Conservation (phyloP, 441 rosid species). For the Corymbia calophylla region DNA sequence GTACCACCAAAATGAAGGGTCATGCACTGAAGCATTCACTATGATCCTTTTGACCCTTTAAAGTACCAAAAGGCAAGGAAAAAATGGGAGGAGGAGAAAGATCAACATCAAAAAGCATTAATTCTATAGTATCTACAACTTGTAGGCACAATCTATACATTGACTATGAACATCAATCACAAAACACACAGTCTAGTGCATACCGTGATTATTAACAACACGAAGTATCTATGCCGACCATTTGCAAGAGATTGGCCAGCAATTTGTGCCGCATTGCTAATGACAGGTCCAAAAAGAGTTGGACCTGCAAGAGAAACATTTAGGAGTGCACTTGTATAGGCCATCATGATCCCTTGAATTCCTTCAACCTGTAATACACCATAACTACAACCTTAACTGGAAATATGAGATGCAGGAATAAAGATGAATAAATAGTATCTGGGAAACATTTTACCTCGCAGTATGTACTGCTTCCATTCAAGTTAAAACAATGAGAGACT, state of each 20-base stretch:
- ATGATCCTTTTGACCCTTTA: neutral
- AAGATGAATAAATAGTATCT: neutral
- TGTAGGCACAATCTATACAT: neutral
- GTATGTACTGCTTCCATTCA: conserved; percentile 75
- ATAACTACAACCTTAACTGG: neutral
- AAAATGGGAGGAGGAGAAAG: neutral
- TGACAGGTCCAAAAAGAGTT: conserved; percentile 90
- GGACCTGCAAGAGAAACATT: conserved; percentile 97
- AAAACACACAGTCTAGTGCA: neutral
- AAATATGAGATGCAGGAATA: neutral
- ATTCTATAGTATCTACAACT: neutral
- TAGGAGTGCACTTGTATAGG: conserved; percentile 72
- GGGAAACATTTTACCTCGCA: conserved; percentile 47
- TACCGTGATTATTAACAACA: conserved; percentile 85
- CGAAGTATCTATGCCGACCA: conserved; percentile 49
- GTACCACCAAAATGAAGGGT: neutral
- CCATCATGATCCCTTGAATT: conserved; percentile 71
- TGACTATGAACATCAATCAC: neutral
- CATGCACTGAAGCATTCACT: neutral
- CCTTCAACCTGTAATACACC: conserved; percentile 71
- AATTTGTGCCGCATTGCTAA: conserved; percentile 57
- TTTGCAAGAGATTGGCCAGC: conserved; percentile 70
- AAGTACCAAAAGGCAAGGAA: neutral
- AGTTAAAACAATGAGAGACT: conserved; percentile 89
- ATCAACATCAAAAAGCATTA: neutral